Evolutionary conservation across 1,139 yeast species (phyloP).

Genomic region (Debaryomycetaceae sp.): DNA sequence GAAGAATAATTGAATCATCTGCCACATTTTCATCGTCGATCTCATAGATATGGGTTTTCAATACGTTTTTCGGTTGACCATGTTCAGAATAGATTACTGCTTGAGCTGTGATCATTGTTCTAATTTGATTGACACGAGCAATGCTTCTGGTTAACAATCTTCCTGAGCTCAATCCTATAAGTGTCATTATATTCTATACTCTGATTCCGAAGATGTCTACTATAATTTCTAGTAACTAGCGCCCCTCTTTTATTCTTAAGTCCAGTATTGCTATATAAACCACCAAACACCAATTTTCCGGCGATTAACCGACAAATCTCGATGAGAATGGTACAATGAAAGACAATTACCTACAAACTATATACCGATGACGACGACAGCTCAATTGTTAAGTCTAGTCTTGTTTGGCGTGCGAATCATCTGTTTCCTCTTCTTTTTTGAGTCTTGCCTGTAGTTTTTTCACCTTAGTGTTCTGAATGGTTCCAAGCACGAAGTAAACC

Average conservation of each 20-base stretch:
- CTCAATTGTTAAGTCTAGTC: not conserved
- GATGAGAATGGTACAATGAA: too few relatives aligned
- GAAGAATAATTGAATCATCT: slow-evolving; percentile 49
- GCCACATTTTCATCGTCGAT: slow-evolving; percentile 44
- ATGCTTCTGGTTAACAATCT: not conserved
- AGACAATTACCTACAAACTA: too few relatives aligned
- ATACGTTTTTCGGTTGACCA: slow-evolving; percentile 59
- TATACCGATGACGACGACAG: too few relatives aligned
- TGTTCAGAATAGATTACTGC: slow-evolving; percentile 56
- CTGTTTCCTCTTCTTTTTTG: slow-evolving; percentile 5
- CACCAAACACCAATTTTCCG: not conserved
- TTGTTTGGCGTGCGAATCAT: not conserved
- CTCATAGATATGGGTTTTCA: slow-evolving; percentile 50
- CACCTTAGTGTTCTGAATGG: slow-evolving; percentile 69
- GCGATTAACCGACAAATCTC: not conserved
- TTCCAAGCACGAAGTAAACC: slow-evolving; percentile 71
- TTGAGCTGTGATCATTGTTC: slow-evolving; percentile 51
- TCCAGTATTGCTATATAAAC: not conserved
- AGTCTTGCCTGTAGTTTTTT: slow-evolving; percentile 38
- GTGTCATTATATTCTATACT: not conserved
- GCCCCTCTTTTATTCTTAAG: not conserved
- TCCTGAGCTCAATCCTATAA: not conserved
- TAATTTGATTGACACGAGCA: slow-evolving; percentile 11
- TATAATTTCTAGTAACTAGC: too few relatives aligned
- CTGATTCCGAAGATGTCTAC: too few relatives aligned